Conservation (phyloP, 2,329 filamentous ascomycete genomes). For the Alternaria solani region DNA sequence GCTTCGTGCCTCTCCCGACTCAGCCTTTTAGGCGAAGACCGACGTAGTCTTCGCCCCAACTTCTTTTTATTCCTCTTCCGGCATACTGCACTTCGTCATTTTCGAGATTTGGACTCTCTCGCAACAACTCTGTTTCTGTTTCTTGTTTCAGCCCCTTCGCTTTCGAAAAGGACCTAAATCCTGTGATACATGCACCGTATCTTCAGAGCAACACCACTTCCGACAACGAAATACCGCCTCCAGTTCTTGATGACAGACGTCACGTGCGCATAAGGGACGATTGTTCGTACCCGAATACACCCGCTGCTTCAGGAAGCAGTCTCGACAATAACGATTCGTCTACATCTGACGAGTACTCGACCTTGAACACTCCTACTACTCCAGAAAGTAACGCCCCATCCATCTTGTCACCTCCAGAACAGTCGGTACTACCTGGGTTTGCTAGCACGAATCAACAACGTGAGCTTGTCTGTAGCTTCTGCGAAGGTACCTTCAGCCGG, state of each 20-base stretch:
- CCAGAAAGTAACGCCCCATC: not conserved
- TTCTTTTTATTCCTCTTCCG: no score
- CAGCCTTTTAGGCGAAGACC: not conserved
- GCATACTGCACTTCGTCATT: no score
- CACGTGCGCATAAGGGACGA: no score
- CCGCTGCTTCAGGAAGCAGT: not conserved
- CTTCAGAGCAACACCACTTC: not conserved
- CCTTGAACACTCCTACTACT: not conserved
- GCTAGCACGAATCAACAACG: accelerated
- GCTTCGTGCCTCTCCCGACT: not conserved
- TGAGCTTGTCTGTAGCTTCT: not conserved
- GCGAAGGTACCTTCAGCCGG: accelerated
- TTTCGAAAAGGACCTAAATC: not conserved
- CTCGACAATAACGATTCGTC: not conserved
- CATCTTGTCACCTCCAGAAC: accelerated
- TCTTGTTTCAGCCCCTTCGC: not conserved
- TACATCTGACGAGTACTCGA: not conserved
- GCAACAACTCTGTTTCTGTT: not conserved
- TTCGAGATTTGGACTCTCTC: not conserved
- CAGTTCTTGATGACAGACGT: not conserved
- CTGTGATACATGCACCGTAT: not conserved
- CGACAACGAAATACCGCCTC: not conserved
- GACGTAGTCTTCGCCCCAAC: not conserved
- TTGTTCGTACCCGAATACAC: no score
- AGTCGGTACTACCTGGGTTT: not conserved